Percentiles rank a stretch among this genome's conserved stretches.
Conservation (phyloP, 1,284 basidiomycete genomes). For the Trichosporon sp. region DNA sequence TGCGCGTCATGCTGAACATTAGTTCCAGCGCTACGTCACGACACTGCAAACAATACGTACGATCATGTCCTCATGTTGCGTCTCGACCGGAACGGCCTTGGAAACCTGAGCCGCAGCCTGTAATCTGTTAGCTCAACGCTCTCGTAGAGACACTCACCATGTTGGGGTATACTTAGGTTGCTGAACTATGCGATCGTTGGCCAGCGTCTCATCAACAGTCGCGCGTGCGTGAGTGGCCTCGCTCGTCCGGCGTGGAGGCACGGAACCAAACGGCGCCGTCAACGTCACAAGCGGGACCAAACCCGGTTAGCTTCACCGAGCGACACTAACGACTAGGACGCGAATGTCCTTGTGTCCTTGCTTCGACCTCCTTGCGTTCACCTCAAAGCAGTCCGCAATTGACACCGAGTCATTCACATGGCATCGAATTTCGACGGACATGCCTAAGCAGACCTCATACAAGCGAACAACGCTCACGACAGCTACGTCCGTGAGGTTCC, state of each 20-base stretch:
- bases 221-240: not conserved
- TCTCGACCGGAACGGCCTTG: slow-evolving; percentile 60
- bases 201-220: not conserved
- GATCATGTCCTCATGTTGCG: slow-evolving; percentile 92
- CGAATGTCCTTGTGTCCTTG: not conserved
- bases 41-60: slow-evolving; percentile 54
- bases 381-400: too few relatives aligned
- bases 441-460: too few relatives aligned
- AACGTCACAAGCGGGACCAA: slow-evolving; percentile 3
- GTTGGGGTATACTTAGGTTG: not conserved
- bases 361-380: not conserved
- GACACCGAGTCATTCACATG: too few relatives aligned
- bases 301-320: not conserved
- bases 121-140: not conserved
- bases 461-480: too few relatives aligned
- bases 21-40: not conserved
- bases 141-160: slow-evolving; percentile 17
- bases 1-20: slow-evolving; percentile 84
- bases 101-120: slow-evolving; percentile 33
- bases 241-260: slow-evolving; percentile 5
- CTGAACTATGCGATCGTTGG: not conserved
- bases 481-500: too few relatives aligned
- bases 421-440: too few relatives aligned
- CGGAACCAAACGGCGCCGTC: slow-evolving; percentile 2
- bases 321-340: not conserved